These are phyloP conservation scores for Leccinum fibrillosum DNA, from an alignment of 768 basidiomycete genomes.

Conservation along the genomic window DNA sequence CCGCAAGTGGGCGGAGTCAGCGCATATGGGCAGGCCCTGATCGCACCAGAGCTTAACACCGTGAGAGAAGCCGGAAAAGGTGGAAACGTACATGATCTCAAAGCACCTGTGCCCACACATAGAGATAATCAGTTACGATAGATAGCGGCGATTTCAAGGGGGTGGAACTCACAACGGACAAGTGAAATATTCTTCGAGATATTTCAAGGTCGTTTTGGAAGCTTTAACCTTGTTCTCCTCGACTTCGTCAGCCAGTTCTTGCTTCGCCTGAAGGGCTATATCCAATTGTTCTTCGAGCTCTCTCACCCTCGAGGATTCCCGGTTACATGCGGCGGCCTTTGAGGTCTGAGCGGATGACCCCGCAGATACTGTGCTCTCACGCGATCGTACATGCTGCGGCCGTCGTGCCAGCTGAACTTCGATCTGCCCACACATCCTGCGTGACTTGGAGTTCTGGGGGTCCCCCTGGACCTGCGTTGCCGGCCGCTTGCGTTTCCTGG, in stretches of 20 bases:
- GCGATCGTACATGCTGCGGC: not conserved
- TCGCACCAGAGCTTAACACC: not conserved
- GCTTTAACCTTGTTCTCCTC: slow-evolving; percentile 35
- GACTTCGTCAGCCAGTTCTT: slow-evolving; percentile 39
- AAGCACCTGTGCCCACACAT: slow-evolving; percentile 46
- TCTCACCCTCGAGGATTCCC: slow-evolving; percentile 34
- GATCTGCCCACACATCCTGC: slow-evolving; percentile 14
- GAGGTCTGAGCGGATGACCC: not conserved
- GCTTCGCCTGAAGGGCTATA: slow-evolving; percentile 39
- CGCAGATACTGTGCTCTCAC: not conserved
- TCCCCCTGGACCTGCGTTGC: not conserved
- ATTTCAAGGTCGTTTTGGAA: slow-evolving; percentile 39
- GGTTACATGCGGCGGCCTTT: slow-evolving; percentile 28
- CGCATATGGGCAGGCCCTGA: slow-evolving; percentile 52
- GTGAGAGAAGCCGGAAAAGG: slow-evolving; percentile 3
- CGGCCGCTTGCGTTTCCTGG: slow-evolving; percentile 12
- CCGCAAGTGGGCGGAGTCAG: slow-evolving; percentile 57
- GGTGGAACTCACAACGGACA: slow-evolving; percentile 52
- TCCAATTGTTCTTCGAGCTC: slow-evolving; percentile 43
- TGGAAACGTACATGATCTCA: slow-evolving; percentile 47
- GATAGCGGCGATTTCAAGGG: slow-evolving; percentile 1
- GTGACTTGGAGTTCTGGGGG: slow-evolving; percentile 4
- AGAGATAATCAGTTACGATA: slow-evolving; percentile 12
- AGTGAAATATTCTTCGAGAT: slow-evolving; percentile 62
- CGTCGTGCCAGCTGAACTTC: slow-evolving; percentile 1